Evolutionary conservation across 768 basidiomycete species (phyloP), one percentile per base, ranked within the genome.

Genomic region (Hypholoma sublateritium): DNA sequence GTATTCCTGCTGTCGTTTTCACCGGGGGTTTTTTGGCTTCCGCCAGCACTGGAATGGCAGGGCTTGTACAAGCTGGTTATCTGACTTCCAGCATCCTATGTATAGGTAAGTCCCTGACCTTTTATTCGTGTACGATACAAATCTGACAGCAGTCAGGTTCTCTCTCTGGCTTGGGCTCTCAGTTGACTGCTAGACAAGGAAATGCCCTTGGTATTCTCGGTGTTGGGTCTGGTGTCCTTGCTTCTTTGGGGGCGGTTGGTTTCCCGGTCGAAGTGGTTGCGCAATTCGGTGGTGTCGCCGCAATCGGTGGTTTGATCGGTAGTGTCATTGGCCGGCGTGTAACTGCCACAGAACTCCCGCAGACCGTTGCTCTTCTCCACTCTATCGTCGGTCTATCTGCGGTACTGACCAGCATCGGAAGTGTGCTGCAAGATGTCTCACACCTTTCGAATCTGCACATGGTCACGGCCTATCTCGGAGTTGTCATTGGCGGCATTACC

Each of bases 371-470:
- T 1, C 86, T 92, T 53, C 74, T 95, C 55, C 93, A 95, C 67
- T 91, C 89, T 34, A 93, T 95, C 32, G 93, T 95, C 50, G 93
- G 93, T 70, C 81, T 95, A 25, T 93, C 93, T 2, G 93, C 93
- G 0, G 93, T 95, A 16, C 74, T 95, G 64, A 95, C 93, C 14
- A 90, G 87, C 53, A 88, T 93, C 39, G 93, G 76, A 12, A 92
- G 89, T 65, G 92, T 94, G 11, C 74, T 95, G 17, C 81, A 84
- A 8, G 88, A 91, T 59, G 74, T 81, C 21, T 74, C 80, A 4
- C 91, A 94, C 68, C 73, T 87, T 21, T 80, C 87, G 3, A 86
- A 77, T 8, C 74, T 95, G 41, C 93, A 95, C 69, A 78, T 89
- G 49, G 84, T 91, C 32, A 90, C 91, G 1, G 92, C 93, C 3